Conservation (phyloP, 768 basidiomycete species). For the Auricularia sp. region DNA sequence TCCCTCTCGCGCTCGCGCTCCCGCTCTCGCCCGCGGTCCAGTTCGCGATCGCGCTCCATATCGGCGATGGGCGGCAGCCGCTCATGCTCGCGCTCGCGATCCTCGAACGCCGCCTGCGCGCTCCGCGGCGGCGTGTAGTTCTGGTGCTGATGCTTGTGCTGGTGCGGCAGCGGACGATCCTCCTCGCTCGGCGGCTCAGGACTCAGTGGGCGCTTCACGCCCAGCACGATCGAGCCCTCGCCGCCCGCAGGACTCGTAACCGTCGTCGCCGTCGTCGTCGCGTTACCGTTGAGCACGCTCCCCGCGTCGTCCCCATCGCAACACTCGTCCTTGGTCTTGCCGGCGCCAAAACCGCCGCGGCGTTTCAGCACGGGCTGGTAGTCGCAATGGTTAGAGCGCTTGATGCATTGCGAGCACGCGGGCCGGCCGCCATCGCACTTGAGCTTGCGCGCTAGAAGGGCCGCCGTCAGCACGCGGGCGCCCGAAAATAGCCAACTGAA, state of each 20-base stretch:
- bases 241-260: background rate
- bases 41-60: background rate
- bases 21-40: background rate
- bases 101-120: background rate
- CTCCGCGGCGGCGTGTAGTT: too few species aligned
- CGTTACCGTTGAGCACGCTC: background rate
- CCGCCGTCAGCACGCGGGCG: background rate
- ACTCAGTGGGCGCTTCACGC: background rate
- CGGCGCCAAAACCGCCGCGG: background rate
- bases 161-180: background rate
- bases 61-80: background rate
- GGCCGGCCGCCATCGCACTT: constrained; percentile 84
- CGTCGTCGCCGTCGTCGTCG: background rate
- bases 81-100: background rate
- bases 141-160: background rate
- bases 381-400: constrained; percentile 69
- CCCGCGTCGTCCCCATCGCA: background rate
- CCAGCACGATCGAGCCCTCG: background rate
- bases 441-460: constrained; percentile 60
- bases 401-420: constrained; percentile 72
- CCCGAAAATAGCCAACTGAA: too few species aligned
- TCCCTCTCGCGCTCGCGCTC: background rate
- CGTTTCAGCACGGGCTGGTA: constrained; percentile 42
- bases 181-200: background rate
- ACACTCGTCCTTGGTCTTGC: background rate